Conservation (phyloP, 345 rosid species). For the Iberis pinnata region DNA sequence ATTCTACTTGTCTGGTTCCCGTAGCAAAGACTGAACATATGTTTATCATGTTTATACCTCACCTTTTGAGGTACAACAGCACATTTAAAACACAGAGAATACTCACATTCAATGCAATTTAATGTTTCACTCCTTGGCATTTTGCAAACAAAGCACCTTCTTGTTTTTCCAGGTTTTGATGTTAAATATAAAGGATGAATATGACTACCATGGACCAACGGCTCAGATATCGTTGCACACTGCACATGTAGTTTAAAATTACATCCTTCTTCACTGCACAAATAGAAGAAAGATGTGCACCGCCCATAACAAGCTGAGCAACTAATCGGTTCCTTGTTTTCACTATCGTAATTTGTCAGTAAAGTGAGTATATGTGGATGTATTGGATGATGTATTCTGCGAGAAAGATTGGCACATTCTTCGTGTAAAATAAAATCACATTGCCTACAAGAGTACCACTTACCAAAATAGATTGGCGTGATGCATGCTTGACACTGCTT, state of each 20-base stretch:
- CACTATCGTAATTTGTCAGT: not conserved
- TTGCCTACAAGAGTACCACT: not conserved
- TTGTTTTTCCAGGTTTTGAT: not conserved
- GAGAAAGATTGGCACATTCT: not conserved
- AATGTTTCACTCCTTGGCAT: not conserved
- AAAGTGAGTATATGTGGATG: not conserved
- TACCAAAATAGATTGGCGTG: conserved; percentile 1
- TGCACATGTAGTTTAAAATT: not conserved
- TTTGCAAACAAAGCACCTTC: not conserved
- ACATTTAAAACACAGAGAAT: not conserved
- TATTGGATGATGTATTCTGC: not conserved
- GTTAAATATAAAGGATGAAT: not conserved
- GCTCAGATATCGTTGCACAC: not conserved
- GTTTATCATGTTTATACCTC: no score
- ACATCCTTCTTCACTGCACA: not conserved
- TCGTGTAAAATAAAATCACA: conserved; percentile 3
- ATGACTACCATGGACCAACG: not conserved
- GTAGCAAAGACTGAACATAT: no score
- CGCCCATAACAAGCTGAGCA: not conserved
- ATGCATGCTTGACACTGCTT: not conserved
- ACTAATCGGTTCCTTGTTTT: not conserved
- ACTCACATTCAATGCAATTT: not conserved
- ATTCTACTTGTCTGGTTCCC: no score
- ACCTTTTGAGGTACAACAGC: no score
- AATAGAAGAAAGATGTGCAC: not conserved